Conservation (phyloP, 257 asterid genomes). For the Mentha longifolia region DNA sequence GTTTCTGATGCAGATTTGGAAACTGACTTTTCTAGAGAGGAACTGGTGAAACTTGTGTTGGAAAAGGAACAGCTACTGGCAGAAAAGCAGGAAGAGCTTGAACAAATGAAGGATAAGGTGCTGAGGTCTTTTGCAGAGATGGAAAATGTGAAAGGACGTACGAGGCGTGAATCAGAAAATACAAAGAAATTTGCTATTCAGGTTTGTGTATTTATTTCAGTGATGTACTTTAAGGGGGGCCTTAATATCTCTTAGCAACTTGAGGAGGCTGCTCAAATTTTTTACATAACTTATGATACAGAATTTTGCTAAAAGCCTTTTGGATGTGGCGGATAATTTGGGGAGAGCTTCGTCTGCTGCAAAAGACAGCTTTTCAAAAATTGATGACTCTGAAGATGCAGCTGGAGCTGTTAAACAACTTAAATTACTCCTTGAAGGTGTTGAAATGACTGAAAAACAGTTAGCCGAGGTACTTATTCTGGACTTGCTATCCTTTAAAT, state of each 20-base stretch:
- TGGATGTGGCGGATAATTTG: conserved; percentile 87
- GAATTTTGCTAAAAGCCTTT: conserved; percentile 81
- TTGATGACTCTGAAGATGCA: conserved; percentile 65
- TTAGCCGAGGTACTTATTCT: conserved; percentile 70
- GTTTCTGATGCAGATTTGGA: conserved; percentile 59
- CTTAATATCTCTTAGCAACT: not conserved
- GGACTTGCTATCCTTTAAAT: not conserved
- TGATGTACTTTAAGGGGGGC: not conserved
- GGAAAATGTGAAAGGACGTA: conserved; percentile 82
- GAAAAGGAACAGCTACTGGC: conserved; percentile 68
- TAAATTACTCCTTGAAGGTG: conserved; percentile 89
- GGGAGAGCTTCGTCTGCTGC: conserved; percentile 87
- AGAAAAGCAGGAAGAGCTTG: conserved; percentile 61
- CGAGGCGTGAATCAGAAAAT: conserved; percentile 82
- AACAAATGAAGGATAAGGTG: conserved; percentile 68
- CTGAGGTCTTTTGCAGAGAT: conserved; percentile 75
- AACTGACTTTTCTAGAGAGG: conserved; percentile 73
- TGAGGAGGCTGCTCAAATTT: not conserved
- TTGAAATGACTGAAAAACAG: conserved; percentile 98
- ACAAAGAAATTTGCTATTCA: conserved; percentile 84
- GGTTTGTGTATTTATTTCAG: conserved; percentile 44
- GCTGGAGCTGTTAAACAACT: conserved; percentile 81
- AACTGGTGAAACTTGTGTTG: conserved; percentile 67
- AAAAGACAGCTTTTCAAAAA: conserved; percentile 73
- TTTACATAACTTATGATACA: conserved; percentile 39